phyloP scores from a whole-genome alignment of 169 alveolate species.

The Eimeria acervulina region DNA sequence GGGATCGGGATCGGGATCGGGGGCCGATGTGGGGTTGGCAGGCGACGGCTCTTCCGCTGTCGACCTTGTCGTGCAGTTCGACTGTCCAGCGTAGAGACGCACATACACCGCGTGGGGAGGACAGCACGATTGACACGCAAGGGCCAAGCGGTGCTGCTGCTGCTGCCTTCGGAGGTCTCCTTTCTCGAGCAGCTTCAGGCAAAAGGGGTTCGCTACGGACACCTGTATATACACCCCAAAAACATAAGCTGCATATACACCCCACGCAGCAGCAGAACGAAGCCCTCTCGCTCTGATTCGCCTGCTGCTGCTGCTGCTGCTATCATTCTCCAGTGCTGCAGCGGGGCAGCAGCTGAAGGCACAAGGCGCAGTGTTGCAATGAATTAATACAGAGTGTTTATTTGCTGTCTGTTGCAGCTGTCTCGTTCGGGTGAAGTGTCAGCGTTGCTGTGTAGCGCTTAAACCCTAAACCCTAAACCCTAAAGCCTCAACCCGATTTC shows the following conservation, averaged over 20 bases:
- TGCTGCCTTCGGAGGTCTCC: conserved; percentile 83
- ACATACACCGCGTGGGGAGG: conserved; percentile 97
- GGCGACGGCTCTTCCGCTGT: conserved; percentile 19
- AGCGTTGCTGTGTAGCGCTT: not conserved
- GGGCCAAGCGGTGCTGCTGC: conserved; percentile 91
- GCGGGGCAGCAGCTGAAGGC: not conserved
- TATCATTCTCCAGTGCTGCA: not conserved
- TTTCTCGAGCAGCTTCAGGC: conserved; percentile 67
- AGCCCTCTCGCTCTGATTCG: not conserved
- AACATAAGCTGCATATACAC: not conserved
- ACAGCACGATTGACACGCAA: conserved; percentile 96
- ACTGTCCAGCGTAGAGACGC: conserved; percentile 96
- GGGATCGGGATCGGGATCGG: not conserved
- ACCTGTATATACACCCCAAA: not conserved
- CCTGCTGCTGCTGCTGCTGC: conserved; percentile 1
- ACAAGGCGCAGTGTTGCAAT: not conserved
- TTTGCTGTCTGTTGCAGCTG: not conserved
- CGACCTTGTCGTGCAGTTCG: conserved; percentile 86
- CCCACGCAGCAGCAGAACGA: not conserved
- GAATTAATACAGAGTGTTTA: not conserved
- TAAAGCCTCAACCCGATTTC: not conserved
- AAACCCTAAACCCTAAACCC: conserved; percentile 4
- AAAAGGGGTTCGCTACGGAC: not conserved
- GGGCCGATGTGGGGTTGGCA: not conserved
- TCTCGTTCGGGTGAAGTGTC: not conserved